Conservation (phyloP, 192 early-diverging fungal species). For the Chytriomyces sp. region DNA sequence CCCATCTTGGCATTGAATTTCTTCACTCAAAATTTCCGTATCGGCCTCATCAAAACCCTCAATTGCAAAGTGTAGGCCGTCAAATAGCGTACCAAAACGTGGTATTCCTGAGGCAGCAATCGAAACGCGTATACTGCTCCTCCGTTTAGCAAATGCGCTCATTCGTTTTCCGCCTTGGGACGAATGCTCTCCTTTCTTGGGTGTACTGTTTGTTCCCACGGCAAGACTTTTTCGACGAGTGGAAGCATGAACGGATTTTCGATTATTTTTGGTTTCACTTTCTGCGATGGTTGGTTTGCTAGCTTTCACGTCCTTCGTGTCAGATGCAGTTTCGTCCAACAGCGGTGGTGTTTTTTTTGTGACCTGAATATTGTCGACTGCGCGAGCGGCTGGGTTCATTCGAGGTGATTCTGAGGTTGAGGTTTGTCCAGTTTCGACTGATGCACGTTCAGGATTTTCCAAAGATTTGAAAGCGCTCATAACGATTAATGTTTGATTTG, state of each 20-base stretch:
- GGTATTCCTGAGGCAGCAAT: not conserved
- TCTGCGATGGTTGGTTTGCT: not conserved
- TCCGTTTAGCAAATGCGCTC: not conserved
- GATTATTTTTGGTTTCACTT: not conserved
- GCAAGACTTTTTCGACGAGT: conserved; percentile 19
- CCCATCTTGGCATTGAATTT: conserved; percentile 5
- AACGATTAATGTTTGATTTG: too few species aligned
- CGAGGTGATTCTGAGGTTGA: too few species aligned
- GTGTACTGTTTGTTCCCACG: not conserved
- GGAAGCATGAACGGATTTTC: not conserved
- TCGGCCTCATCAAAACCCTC: conserved; percentile 16
- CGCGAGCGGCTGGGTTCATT: too few species aligned
- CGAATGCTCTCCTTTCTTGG: not conserved
- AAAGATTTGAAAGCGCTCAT: too few species aligned
- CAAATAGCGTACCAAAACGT: conserved; percentile 1
- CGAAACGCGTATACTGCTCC: not conserved
- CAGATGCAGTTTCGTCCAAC: not conserved
- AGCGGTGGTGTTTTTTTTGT: not conserved
- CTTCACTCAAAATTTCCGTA: conserved; percentile 21
- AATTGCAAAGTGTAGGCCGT: conserved; percentile 4
- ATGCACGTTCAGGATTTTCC: too few species aligned
- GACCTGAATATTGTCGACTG: too few species aligned
- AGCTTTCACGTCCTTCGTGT: not conserved
- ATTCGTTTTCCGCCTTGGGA: conserved; percentile 1
- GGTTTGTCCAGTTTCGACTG: too few species aligned